phyloP scores from a whole-genome alignment of 805 yeast genomes.

The Saturnispora diversa region DNA sequence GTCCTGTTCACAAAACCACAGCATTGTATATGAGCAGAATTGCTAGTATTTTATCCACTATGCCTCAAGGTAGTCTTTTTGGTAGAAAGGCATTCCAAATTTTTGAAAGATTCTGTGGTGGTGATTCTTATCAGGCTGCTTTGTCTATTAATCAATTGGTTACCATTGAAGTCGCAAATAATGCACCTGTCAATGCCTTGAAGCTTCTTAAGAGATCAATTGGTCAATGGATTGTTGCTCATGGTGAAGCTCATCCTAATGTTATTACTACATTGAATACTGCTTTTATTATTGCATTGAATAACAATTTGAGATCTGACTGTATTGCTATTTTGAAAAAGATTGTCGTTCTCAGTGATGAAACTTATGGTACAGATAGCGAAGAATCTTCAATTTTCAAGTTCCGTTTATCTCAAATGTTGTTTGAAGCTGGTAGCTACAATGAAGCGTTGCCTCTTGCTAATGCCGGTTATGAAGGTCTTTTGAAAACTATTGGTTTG shows the following conservation, averaged over 20 bases:
- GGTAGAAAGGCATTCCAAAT: slow-evolving; percentile 64
- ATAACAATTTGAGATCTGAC: slow-evolving; percentile 37
- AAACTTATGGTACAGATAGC: slow-evolving; percentile 49
- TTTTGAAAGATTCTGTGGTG: slow-evolving; percentile 73
- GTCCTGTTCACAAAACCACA: slow-evolving; percentile 70
- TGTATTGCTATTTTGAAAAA: slow-evolving; percentile 47
- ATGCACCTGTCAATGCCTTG: slow-evolving; percentile 53
- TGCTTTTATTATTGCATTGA: slow-evolving; percentile 51
- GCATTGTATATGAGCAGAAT: slow-evolving; percentile 60
- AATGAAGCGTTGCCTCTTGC: slow-evolving; percentile 50
- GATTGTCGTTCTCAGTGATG: slow-evolving; percentile 44
- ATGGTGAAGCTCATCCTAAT: slow-evolving; percentile 63
- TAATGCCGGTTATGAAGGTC: slow-evolving; percentile 47
- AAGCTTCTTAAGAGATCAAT: slow-evolving; percentile 54
- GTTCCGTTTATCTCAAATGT: slow-evolving; percentile 61
- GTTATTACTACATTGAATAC: slow-evolving; percentile 54
- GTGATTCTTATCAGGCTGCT: slow-evolving; percentile 71
- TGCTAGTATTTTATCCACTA: slow-evolving; percentile 30
- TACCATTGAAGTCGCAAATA: slow-evolving; percentile 54
- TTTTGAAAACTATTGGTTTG: slow-evolving; percentile 53
- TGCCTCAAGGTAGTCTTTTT: slow-evolving; percentile 20
- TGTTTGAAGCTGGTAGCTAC: slow-evolving; percentile 44
- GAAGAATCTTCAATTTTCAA: slow-evolving; percentile 57
- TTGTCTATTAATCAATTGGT: slow-evolving; percentile 71
- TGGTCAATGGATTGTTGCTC: slow-evolving; percentile 48